Percentiles rank a stretch among this genome's conserved stretches.
phyloP scores from a whole-genome alignment of 1,284 basidiomycete species.

The Austroboletus novae-zelandiae region DNA sequence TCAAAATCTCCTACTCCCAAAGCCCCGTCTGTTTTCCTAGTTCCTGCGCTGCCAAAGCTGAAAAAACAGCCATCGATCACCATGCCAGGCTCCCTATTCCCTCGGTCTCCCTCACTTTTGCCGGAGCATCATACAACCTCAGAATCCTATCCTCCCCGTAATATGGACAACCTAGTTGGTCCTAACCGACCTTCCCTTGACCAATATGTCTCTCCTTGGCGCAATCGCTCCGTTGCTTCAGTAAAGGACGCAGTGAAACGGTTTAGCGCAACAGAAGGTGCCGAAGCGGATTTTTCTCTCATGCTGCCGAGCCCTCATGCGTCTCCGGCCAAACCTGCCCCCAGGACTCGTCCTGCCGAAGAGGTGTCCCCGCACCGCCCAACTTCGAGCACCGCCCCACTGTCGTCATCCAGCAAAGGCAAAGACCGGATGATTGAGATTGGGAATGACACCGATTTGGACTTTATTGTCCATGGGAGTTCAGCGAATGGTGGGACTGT shows the following conservation, averaged over 20 bases:
- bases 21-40: conserved; percentile 23
- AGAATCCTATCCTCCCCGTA: background rate
- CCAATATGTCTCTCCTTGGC: conserved; percentile 29
- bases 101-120: conserved; percentile 63
- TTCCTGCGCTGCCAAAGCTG: conserved; percentile 32
- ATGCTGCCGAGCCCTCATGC: conserved; percentile 33
- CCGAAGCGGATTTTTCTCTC: conserved; percentile 40
- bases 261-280: conserved; percentile 37
- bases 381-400: background rate
- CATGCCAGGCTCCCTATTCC: conserved; percentile 78
- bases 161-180: background rate
- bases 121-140: conserved; percentile 34
- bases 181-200: conserved; percentile 24
- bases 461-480: conserved; percentile 34
- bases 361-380: conserved; percentile 3
- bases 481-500: conserved; percentile 45
- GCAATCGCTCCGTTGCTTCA: conserved; percentile 32
- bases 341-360: conserved; percentile 4
- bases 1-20: conserved; percentile 23
- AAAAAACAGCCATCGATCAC: conserved; percentile 48
- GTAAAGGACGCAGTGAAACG: conserved; percentile 44
- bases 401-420: conserved; percentile 38
- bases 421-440: conserved; percentile 44
- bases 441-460: conserved; percentile 15
- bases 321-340: conserved; percentile 26